Evolutionary conservation across 805 yeast genomes (phyloP), one percentile per base, ranked within the genome.

Genomic region (Spathaspora gorwiae): DNA sequence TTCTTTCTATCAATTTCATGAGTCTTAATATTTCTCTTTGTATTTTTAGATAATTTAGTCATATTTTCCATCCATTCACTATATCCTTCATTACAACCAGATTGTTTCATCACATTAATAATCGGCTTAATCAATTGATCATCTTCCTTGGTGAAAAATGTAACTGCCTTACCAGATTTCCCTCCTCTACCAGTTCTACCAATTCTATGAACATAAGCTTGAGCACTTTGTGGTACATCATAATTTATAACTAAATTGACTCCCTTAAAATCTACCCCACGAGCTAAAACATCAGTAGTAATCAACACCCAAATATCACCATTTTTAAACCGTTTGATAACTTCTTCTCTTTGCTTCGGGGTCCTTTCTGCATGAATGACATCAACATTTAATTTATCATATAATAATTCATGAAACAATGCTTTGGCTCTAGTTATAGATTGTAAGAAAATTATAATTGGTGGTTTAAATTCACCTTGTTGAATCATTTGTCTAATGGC

Each of bases 131-230:
- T 76, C 2, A 86, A 80, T 46, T 77, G 62, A 3, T 78, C 66
- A 61, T 94, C 99, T 51, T 88, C 95, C 60, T 90, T 90, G 26
- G 99, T 92, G 70, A 87, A 94, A 53, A 90, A 83, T 0, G 99
- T 94, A 14, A 94, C 80, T 0, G 98, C 97, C 54, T 76, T 77
- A 46, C 99, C 99, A 7, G 68, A 57, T 48, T 85, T 80, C 1
- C 96, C 96, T 44, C 89, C 96, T 75, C 99, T 84, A 54, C 99
- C 99, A 2, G 99, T 92, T 75, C 99, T 85, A 65, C 99, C 99
- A 57, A 94, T 88, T 69, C 99, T 81, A 65, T 94, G 99, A 39
- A 94, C 97, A 62, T 94, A 94, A 0, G 96, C 84, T 64, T 92
- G 97, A 0, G 97, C 89, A 37, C 85, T 80, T 56, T 82, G 87